Conservation (phyloP, 495 filamentous ascomycete species). For the Neurospora pannonica region DNA sequence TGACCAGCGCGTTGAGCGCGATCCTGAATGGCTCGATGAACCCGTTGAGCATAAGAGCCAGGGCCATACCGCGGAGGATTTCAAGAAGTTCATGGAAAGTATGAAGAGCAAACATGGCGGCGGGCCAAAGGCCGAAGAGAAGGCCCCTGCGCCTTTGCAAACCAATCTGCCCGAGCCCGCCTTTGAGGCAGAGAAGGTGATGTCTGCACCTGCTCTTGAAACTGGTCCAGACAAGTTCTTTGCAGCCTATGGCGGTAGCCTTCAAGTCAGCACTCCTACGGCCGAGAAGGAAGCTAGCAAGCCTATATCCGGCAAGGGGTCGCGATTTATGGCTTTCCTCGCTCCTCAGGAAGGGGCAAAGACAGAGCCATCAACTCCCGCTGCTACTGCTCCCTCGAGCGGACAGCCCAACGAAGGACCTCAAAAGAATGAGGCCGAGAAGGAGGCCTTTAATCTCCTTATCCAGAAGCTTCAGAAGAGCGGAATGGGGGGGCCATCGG, state of each 20-base stretch:
- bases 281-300: conserved; percentile 35
- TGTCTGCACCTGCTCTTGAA: conserved; percentile 52
- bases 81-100: conserved; percentile 86
- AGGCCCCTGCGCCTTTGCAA: conserved; percentile 27
- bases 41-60: conserved; percentile 59
- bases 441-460: conserved; percentile 82
- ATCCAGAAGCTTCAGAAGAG: conserved; percentile 64
- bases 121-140: conserved; percentile 36
- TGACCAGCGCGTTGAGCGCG: conserved; percentile 56
- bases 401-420: conserved; percentile 5
- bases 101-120: conserved; percentile 57
- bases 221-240: conserved; percentile 73
- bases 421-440: conserved; percentile 58
- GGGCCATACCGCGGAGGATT: conserved; percentile 78
- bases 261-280: conserved; percentile 25
- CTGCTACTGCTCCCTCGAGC: conserved; percentile 11
- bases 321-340: conserved; percentile 80
- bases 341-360: conserved; percentile 49
- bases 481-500: conserved; percentile 12
- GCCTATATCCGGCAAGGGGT: conserved; percentile 48
- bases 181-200: conserved; percentile 38
- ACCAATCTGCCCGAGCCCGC: conserved; percentile 17
- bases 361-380: conserved; percentile 40
- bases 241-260: conserved; percentile 45
- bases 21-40: conserved; percentile 81